These are phyloP conservation scores for Hyphopichia wangnamkhiaoensis DNA, from an alignment of 1,139 yeast species.

Conservation along the genomic window DNA sequence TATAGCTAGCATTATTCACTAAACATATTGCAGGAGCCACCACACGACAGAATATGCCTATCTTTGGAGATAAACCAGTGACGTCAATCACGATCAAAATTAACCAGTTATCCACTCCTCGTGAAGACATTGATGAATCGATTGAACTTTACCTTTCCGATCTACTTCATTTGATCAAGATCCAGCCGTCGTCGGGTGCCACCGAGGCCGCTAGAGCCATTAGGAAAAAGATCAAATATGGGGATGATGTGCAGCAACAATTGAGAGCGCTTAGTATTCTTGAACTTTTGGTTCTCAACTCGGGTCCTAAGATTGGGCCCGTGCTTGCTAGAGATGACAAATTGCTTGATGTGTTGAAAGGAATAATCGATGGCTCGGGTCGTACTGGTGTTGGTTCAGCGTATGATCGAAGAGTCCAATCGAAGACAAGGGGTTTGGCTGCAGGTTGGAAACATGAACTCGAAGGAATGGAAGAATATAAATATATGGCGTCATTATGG, in stretches of 20 bases:
- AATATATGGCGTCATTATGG: slow-evolving; percentile 51
- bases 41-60: slow-evolving; percentile 32
- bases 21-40: too few species aligned
- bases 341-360: slow-evolving; percentile 64
- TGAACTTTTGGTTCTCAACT: slow-evolving; percentile 77
- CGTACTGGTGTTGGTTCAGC: slow-evolving; percentile 38
- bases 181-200: slow-evolving; percentile 49
- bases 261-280: slow-evolving; percentile 66
- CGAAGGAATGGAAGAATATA: slow-evolving; percentile 50
- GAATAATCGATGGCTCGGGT: slow-evolving; percentile 41
- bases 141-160: slow-evolving; percentile 40
- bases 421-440: slow-evolving; percentile 50
- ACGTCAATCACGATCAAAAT: slow-evolving; percentile 48
- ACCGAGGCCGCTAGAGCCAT: slow-evolving; percentile 88
- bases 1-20: too few species aligned
- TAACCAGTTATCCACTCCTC: slow-evolving; percentile 41
- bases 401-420: slow-evolving; percentile 48
- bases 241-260: slow-evolving; percentile 58
- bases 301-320: slow-evolving; percentile 52
- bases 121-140: slow-evolving; percentile 35
- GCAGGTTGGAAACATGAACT: slow-evolving; percentile 65
- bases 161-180: slow-evolving; percentile 38
- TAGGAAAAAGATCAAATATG: slow-evolving; percentile 86
- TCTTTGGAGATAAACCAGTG: slow-evolving; percentile 41
- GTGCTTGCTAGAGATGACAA: slow-evolving; percentile 69